Evolutionary conservation across 305 asterid genomes (phyloP), one percentile per base, ranked within the genome.

Genomic region (Rubia balearica): DNA sequence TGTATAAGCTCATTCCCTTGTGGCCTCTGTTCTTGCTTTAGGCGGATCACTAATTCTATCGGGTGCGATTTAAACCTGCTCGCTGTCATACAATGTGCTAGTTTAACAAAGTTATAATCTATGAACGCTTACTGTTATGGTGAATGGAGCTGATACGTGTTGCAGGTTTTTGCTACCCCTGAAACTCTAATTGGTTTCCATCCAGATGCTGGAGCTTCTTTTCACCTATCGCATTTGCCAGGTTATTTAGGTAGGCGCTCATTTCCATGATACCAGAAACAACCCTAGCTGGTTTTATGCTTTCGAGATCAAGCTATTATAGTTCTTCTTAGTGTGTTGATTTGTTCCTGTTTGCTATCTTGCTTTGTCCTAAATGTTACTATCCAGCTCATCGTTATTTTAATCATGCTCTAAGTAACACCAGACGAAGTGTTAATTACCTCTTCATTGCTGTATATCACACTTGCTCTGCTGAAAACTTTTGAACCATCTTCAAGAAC

Each of bases 131-230:
- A 4, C 64, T 5, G 55, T 49, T 16, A 2, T 61, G 49, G 65
- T n/a, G 33, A 51, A 75, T 41, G 43, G 13, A 38, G 61, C 69
- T 61, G 55, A 71, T 24, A 45, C 38, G 27, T 67, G 61, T 49
- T 82, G 77, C 86, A 94, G 98, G 89, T 90, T 67, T 91, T 94
- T 85, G 88, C 97, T 74, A 94, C 97, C 4, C 97, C 98, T 4
- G 99, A 94, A 82, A 91, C 94, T 49, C 77, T 83, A 82, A 94
- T 94, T 76, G 99, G 99, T 70, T 94, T 86, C 86, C 98, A 94
- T 83, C 98, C 99, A 38, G 99, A 94, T 76, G 99, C 98, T 6
- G 98, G 92, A 59, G 99, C 99, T 66, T 94, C 99, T 73, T 94
- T 94, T 83, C 83, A 90, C 85, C 96, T 91, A 72, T 88, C 98